phyloP scores from a whole-genome alignment of 148 eudicot species.

The Cornus controversa region DNA sequence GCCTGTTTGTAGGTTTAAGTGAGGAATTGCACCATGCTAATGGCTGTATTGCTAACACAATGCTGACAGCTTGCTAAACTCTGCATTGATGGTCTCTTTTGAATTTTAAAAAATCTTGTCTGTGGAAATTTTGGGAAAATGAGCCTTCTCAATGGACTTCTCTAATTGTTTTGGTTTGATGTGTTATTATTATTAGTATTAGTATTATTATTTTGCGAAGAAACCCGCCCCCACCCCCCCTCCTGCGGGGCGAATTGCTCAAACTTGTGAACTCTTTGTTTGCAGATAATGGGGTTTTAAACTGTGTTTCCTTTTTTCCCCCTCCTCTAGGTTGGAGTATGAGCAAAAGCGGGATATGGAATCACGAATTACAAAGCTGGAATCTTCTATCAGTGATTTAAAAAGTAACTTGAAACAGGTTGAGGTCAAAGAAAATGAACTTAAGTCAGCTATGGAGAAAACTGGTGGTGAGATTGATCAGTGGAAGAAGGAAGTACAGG shows the following conservation, averaged over 20 bases:
- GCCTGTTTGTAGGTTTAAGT: background rate
- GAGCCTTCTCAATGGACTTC: background rate
- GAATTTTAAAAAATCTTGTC: background rate
- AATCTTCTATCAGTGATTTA: conserved; percentile 55
- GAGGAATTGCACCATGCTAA: background rate
- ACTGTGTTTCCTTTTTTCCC: background rate
- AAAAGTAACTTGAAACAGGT: conserved; percentile 47
- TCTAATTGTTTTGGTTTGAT: no score
- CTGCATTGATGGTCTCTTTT: background rate
- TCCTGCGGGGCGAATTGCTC: background rate
- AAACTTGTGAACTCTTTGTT: background rate
- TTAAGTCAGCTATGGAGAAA: conserved; percentile 56
- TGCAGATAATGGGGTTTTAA: background rate
- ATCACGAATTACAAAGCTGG: conserved; percentile 72
- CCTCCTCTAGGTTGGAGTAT: conserved; percentile 71
- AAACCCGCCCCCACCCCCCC: no score
- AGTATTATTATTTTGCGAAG: no score
- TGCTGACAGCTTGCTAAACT: background rate
- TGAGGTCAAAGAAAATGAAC: conserved; percentile 49
- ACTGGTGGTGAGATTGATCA: conserved; percentile 60
- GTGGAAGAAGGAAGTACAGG: conserved; percentile 63
- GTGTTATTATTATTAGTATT: no score
- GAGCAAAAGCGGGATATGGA: conserved; percentile 87
- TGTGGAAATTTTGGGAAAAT: background rate
- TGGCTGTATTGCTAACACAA: background rate